A percentile compares a stretch with the other conserved stretches of the same genome.
phyloP scores from a whole-genome alignment of 164 flowering plant species.

The Macadamia tetraphylla region DNA sequence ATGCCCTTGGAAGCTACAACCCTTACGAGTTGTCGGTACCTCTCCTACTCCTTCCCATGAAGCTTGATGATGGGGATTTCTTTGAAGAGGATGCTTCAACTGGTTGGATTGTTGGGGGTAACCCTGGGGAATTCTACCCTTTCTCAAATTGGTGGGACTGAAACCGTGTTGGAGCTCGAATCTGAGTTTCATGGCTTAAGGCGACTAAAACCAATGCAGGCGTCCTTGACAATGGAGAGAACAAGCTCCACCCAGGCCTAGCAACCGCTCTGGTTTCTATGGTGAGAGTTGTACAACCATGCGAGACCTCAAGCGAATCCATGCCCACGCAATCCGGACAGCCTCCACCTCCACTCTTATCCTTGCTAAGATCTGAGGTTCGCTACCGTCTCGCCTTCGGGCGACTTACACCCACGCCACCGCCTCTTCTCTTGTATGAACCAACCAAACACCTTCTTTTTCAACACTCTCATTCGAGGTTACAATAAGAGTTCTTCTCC shows the following conservation, averaged over 20 bases:
- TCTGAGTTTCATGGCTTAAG: too few species aligned
- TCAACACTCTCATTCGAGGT: constrained; percentile 26
- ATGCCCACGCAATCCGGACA: constrained; percentile 15
- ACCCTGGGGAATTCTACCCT: too few species aligned
- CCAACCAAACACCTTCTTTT: constrained; percentile 28
- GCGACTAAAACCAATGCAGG: neutral
- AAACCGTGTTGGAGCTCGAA: too few species aligned
- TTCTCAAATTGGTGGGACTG: too few species aligned
- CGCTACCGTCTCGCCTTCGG: constrained; percentile 25
- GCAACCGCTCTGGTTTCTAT: constrained; percentile 11
- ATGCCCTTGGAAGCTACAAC: too few species aligned
- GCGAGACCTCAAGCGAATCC: constrained; percentile 30
- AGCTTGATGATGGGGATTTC: too few species aligned
- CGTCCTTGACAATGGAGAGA: neutral
- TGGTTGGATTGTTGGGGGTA: too few species aligned
- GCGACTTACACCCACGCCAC: constrained; percentile 21
- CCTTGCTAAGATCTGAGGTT: constrained; percentile 24
- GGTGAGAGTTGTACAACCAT: constrained; percentile 22
- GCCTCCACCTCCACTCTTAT: constrained; percentile 13
- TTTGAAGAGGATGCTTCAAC: too few species aligned
- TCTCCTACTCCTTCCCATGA: too few species aligned
- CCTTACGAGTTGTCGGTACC: too few species aligned
- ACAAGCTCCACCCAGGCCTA: neutral
- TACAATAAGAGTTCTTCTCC: constrained; percentile 19
- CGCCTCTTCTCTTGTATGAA: constrained; percentile 19